Evolutionary conservation across 805 yeast species (phyloP).

Genomic region (Hanseniaspora vineae): DNA sequence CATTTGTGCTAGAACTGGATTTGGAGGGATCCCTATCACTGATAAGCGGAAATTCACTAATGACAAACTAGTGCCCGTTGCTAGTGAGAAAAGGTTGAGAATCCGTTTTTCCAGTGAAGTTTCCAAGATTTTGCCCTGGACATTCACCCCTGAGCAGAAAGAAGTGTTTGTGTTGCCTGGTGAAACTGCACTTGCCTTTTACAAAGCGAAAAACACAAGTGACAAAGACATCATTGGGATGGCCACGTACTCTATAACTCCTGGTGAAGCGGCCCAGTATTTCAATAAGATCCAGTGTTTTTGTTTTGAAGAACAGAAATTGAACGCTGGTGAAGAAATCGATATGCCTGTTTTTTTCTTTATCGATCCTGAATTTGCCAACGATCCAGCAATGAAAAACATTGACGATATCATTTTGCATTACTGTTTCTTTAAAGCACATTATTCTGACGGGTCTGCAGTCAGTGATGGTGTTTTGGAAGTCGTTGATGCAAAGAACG

Average conservation of each 20-base stretch:
- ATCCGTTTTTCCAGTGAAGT: constrained; percentile 89
- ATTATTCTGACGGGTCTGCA: constrained; percentile 29
- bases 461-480: constrained; percentile 16
- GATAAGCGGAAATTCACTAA: constrained; percentile 69
- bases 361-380: constrained; percentile 89
- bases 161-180: constrained; percentile 92
- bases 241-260: constrained; percentile 96
- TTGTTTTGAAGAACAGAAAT: constrained; percentile 92
- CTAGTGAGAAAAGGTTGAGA: constrained; percentile 65
- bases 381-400: constrained; percentile 84
- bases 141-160: constrained; percentile 83
- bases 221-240: constrained; percentile 90
- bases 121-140: constrained; percentile 87
- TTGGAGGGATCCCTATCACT: constrained; percentile 91
- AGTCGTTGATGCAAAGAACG: constrained; percentile 12
- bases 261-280: constrained; percentile 92
- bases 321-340: constrained; percentile 92
- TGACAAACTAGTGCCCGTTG: constrained; percentile 80
- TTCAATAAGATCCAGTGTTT: constrained; percentile 96
- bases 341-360: constrained; percentile 98
- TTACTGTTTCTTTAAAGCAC: constrained; percentile 75
- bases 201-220: constrained; percentile 77
- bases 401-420: constrained; percentile 82
- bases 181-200: constrained; percentile 93
- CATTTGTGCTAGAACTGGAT: constrained; percentile 88